Evolutionary conservation across 2,329 filamentous ascomycete species (phyloP).

Genomic region (Coleophoma eucalyptorum): DNA sequence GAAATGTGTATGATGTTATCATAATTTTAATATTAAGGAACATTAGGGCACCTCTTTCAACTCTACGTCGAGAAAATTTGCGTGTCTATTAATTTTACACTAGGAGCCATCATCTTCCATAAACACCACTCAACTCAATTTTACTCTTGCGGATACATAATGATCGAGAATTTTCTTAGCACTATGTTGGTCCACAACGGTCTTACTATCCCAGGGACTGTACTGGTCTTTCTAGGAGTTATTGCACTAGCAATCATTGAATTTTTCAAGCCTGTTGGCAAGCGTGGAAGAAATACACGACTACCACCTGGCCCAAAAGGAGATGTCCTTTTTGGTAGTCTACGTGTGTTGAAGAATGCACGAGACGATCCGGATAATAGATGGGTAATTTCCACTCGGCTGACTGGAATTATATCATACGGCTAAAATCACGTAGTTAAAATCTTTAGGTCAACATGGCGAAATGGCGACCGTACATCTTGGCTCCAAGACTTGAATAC

Average conservation of each 20-base stretch:
- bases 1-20: too few species aligned
- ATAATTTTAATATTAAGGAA: too few species aligned
- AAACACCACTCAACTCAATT: too few species aligned
- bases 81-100: too few species aligned
- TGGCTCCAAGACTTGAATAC: constrained; percentile 27
- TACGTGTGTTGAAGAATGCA: neutral
- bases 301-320: neutral
- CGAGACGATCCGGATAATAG: neutral
- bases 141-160: too few species aligned
- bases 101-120: too few species aligned
- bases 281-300: neutral
- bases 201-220: too few species aligned
- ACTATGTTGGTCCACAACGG: too few species aligned
- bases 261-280: neutral
- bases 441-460: constrained; percentile 6
- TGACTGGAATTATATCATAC: neutral
- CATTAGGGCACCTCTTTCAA: too few species aligned
- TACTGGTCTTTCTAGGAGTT: neutral
- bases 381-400: too few species aligned
- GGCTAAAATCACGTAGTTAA: neutral
- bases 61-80: too few species aligned
- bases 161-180: too few species aligned
- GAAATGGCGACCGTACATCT: constrained; percentile 17
- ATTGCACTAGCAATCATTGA: neutral
- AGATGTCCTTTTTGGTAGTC: neutral